Evolutionary conservation across 2,329 filamentous ascomycete species (phyloP).

Genomic region (Fusarium nygamai): DNA sequence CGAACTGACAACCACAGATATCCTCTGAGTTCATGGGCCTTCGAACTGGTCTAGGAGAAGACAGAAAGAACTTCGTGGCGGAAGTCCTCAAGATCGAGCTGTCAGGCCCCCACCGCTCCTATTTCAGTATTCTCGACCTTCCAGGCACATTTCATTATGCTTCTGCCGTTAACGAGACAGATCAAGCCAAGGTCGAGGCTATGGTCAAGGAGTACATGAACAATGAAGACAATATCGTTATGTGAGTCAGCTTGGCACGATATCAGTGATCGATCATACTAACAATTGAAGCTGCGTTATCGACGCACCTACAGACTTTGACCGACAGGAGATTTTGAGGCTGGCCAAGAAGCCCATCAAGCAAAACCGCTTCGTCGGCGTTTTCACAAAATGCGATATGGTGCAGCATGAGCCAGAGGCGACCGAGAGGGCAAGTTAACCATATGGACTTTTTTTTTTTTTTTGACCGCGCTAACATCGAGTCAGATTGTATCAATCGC

Average conservation of each 20-base stretch:
- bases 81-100: constrained; percentile 52
- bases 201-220: constrained; percentile 52
- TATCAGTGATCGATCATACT: background rate
- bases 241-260: constrained; percentile 40
- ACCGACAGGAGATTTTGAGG: constrained; percentile 44
- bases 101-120: constrained; percentile 48
- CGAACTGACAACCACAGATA: constrained; percentile 32
- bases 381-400: constrained; percentile 53
- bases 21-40: constrained; percentile 47
- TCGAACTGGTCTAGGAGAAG: constrained; percentile 22
- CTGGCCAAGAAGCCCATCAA: constrained; percentile 43
- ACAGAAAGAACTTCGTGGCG: constrained; percentile 49
- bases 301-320: constrained; percentile 46
- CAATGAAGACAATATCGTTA: constrained; percentile 50
- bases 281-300: constrained; percentile 45
- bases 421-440: background rate
- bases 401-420: constrained; percentile 15
- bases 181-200: constrained; percentile 43
- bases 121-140: constrained; percentile 52
- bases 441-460: too few relatives aligned
- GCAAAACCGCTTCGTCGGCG: constrained; percentile 47
- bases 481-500: constrained; percentile 26
- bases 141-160: constrained; percentile 47
- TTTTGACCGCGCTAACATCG: background rate
- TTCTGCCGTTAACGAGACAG: constrained; percentile 41